These are phyloP conservation scores for Chlamydomonas asymmetrica DNA, from an alignment of 139 green algal genomes.

Conservation along the genomic window DNA sequence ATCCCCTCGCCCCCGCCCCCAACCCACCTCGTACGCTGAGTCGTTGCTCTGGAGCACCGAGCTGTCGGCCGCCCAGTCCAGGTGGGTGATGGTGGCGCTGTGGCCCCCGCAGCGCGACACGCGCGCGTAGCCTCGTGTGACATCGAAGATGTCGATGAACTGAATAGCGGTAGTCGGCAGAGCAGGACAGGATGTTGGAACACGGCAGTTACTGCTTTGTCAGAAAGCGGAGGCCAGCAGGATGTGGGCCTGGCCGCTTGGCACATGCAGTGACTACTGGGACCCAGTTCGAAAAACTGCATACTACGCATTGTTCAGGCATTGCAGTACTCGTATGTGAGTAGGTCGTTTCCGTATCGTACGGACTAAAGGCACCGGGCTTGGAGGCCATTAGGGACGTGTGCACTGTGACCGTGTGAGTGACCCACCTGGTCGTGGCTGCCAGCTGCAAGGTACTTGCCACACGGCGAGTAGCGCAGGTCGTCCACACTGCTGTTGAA, in stretches of 20 bases:
- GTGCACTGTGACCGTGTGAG: too few relatives aligned
- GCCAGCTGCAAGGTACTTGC: constrained; percentile 46
- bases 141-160: constrained; percentile 55
- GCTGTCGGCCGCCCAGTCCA: constrained; percentile 67
- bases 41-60: constrained; percentile 52
- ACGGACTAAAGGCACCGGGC: too few relatives aligned
- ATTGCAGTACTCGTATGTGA: too few relatives aligned
- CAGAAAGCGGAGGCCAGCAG: too few relatives aligned
- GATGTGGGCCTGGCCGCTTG: too few relatives aligned
- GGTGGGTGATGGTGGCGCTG: constrained; percentile 53
- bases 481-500: constrained; percentile 40
- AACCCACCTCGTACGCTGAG: constrained; percentile 53
- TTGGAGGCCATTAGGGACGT: too few relatives aligned
- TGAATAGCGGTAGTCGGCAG: constrained; percentile 17
- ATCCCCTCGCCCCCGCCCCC: background rate
- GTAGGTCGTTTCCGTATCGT: too few relatives aligned
- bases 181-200: too few relatives aligned
- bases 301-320: too few relatives aligned
- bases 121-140: constrained; percentile 14
- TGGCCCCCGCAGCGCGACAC: constrained; percentile 49
- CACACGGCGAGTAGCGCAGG: constrained; percentile 49
- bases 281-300: too few relatives aligned
- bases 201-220: too few relatives aligned
- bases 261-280: too few relatives aligned
- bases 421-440: constrained; percentile 49